A percentile compares a stretch with the other conserved stretches of the same genome.
Evolutionary conservation across 164 flowering plant genomes (phyloP).

Genomic region (Magnolia kwangsiensis): DNA sequence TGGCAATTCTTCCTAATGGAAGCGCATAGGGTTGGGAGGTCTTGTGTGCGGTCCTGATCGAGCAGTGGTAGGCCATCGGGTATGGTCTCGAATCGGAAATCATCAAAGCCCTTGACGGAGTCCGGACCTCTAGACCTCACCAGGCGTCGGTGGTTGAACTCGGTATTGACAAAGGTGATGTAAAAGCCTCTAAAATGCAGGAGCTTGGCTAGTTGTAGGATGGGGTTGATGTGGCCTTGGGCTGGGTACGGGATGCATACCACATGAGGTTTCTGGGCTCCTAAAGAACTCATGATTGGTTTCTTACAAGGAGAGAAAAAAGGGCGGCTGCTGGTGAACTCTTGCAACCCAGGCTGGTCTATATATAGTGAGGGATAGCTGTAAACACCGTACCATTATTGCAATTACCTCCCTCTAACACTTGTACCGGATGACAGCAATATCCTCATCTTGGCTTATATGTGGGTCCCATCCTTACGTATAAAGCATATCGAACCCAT

Average conservation of each 20-base stretch:
- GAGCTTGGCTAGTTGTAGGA: slow-evolving; percentile 14
- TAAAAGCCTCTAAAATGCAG: slow-evolving; percentile 25
- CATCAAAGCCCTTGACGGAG: slow-evolving; percentile 3
- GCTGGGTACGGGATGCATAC: slow-evolving; percentile 25
- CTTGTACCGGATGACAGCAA: no score
- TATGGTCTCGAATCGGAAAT: slow-evolving; percentile 29
- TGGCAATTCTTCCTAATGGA: slow-evolving; percentile 17
- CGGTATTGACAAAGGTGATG: slow-evolving; percentile 26
- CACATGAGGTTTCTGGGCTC: slow-evolving; percentile 14
- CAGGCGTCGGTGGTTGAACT: slow-evolving; percentile 13
- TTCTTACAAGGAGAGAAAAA: no score
- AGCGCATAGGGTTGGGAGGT: slow-evolving; percentile 25
- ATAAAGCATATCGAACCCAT: no score
- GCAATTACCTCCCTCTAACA: no score
- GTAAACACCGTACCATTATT: no score
- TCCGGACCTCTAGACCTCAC: slow-evolving; percentile 12
- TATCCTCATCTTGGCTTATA: no score
- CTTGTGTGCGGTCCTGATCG: slow-evolving; percentile 33
- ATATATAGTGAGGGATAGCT: no score
- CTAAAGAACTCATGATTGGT: not conserved
- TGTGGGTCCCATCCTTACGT: no score
- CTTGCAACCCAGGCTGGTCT: no score
- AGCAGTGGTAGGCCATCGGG: slow-evolving; percentile 40
- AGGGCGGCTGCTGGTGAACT: no score
- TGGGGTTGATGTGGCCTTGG: slow-evolving; percentile 24